Percentiles rank a stretch among this genome's conserved stretches.
Evolutionary conservation across 1,139 yeast species (phyloP).

Genomic region (Yamadazyma kanchanaburiensis): DNA sequence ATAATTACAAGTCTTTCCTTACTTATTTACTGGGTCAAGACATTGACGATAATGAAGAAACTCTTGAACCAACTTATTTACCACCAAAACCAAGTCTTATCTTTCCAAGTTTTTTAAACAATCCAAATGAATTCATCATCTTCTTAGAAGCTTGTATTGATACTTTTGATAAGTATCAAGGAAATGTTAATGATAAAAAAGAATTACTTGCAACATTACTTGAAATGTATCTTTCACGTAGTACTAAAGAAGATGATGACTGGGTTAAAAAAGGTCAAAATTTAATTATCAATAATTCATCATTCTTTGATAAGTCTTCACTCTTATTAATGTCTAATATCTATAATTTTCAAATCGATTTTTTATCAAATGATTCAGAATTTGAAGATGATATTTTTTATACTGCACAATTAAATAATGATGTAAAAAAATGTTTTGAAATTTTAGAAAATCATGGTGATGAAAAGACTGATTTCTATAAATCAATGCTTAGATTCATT

Average conservation of each 20-base stretch:
- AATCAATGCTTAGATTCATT: conserved; percentile 62
- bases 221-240: conserved; percentile 73
- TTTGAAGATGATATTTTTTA: conserved; percentile 66
- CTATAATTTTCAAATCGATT: conserved; percentile 54
- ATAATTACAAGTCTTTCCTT: conserved; percentile 71
- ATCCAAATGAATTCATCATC: conserved; percentile 87
- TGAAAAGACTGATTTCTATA: conserved; percentile 61
- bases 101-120: conserved; percentile 79
- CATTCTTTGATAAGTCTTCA: conserved; percentile 53
- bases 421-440: conserved; percentile 54
- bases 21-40: conserved; percentile 49
- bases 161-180: conserved; percentile 73
- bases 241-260: conserved; percentile 35
- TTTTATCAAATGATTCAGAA: conserved; percentile 36
- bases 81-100: conserved; percentile 91
- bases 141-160: conserved; percentile 90
- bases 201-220: conserved; percentile 75
- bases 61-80: conserved; percentile 63
- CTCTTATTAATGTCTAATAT: conserved; percentile 66
- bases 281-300: conserved; percentile 43
- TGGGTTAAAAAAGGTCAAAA: conserved; percentile 69
- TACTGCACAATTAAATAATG: conserved; percentile 55
- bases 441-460: conserved; percentile 60
- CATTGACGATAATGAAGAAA: conserved; percentile 14
- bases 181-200: conserved; percentile 62